A percentile compares a stretch with the other conserved stretches of the same genome.
Evolutionary conservation across 495 filamentous ascomycete genomes (phyloP).

Genomic region (Pyrenula aspistea): DNA sequence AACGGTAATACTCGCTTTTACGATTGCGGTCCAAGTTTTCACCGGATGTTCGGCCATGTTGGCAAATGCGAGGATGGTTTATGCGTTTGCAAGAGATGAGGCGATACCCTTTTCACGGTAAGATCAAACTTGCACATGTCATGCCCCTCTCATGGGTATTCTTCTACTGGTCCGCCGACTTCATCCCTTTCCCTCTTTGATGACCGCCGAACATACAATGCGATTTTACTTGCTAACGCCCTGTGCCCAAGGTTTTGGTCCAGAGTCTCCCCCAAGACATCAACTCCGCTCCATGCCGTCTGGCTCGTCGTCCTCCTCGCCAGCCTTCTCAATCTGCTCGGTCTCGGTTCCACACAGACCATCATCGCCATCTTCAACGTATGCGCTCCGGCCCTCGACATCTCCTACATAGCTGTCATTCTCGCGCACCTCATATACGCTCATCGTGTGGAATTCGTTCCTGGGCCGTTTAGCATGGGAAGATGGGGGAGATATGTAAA

Average conservation of each 20-base stretch:
- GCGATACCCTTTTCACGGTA: constrained; percentile 56
- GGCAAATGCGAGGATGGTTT: constrained; percentile 62
- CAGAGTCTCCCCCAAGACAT: constrained; percentile 42
- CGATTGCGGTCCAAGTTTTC: constrained; percentile 60
- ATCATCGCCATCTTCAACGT: constrained; percentile 61
- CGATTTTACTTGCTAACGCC: background rate
- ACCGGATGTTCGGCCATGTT: constrained; percentile 61
- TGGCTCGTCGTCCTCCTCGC: constrained; percentile 61
- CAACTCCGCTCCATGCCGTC: constrained; percentile 56
- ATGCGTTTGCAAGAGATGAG: constrained; percentile 59
- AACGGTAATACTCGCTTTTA: constrained; percentile 57
- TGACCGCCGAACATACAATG: background rate
- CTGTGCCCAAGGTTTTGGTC: constrained; percentile 34
- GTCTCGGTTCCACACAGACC: constrained; percentile 55
- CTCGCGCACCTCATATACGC: constrained; percentile 51
- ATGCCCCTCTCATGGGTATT: no score
- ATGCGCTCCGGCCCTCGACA: constrained; percentile 56
- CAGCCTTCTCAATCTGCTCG: constrained; percentile 49
- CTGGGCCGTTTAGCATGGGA: constrained; percentile 54
- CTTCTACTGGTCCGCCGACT: no score
- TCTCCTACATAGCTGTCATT: constrained; percentile 59
- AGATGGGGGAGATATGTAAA: constrained; percentile 48
- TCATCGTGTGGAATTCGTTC: constrained; percentile 42
- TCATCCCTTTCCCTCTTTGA: background rate
- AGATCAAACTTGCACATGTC: no score